These are phyloP conservation scores for Talaromyces piceae DNA, from an alignment of 2,329 filamentous ascomycete species.

Conservation along the genomic window DNA sequence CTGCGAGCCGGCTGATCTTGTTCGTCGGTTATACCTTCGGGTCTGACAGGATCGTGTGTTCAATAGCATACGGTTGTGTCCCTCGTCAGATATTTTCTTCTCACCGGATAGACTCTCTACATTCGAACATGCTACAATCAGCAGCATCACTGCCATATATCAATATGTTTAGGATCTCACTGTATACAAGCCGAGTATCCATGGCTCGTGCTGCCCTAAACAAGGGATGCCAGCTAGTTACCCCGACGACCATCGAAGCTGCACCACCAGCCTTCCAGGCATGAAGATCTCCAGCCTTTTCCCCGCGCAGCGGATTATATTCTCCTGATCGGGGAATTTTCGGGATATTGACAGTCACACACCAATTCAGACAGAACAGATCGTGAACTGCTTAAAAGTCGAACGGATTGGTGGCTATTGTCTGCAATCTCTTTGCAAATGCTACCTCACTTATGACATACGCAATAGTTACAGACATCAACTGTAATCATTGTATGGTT, in stretches of 20 bases:
- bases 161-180: not conserved
- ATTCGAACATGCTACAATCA: too few relatives aligned
- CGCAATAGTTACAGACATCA: too few relatives aligned
- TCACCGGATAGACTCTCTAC: too few relatives aligned
- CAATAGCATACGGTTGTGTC: too few relatives aligned
- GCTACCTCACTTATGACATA: too few relatives aligned
- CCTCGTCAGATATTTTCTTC: too few relatives aligned
- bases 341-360: too few relatives aligned
- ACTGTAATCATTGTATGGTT: not conserved
- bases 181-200: not conserved
- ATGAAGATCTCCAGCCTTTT: not conserved
- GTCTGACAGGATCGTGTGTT: too few relatives aligned
- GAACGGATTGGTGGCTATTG: too few relatives aligned
- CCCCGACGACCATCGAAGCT: not conserved
- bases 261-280: not conserved
- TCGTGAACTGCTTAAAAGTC: not conserved
- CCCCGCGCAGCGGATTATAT: not conserved
- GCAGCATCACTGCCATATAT: not conserved
- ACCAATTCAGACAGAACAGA: not conserved
- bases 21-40: too few relatives aligned
- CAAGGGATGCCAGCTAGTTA: not conserved
- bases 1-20: too few relatives aligned
- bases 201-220: not conserved
- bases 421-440: too few relatives aligned
- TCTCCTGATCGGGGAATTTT: not conserved